Evolutionary conservation across 2,329 filamentous ascomycete genomes (phyloP), one percentile per base, ranked within the genome.

Genomic region (Cladosporium austrohemisphaericum): DNA sequence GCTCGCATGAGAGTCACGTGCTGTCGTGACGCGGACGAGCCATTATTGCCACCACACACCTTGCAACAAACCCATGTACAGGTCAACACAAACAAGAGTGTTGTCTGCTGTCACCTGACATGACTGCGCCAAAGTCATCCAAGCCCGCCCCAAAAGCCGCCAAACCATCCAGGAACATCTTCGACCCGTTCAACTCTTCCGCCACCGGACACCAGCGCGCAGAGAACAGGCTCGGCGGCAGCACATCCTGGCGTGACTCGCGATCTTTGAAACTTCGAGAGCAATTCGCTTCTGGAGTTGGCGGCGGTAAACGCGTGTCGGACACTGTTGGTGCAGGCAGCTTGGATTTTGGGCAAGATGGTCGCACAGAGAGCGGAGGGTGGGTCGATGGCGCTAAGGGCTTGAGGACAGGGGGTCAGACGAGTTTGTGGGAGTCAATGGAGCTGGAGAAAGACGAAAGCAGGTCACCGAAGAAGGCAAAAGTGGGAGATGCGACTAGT

Each of bases 121-220:
- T 47, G 44, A 36, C 44, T 1, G 18, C 44, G 2, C 18, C 13
- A 8, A 47, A 47, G 5, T 38, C 44, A 7, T 23, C 38, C 3
- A 36, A 19, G 7, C 47, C 29, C 3, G 33, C 38, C 4, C 95
- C 90, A 51, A 81, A 95, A 62, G 95, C 95, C 77, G 95, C 95
- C 88, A 90, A 95, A 79, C 81, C 95, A 55, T 85, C 95, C 70
- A 86, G 89, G 69, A 88, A 95, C 76, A 95, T 95, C 80, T 80
- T 95, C 57, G 95, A 90, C 59, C 84, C 95, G 68, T 96, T 92
- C 91, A 96, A 92, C 65, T 95, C 89, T 60, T 92, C 88, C 54
- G 90, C 95, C 68, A 88, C 82, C 61, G 84, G 80, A 63, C 88
- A 95, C 65, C 90, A 95, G 68, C 78, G 82, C 32, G 81, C 86